Conservation (phyloP, 1,284 basidiomycete species). For the Trichosporon sp. region DNA sequence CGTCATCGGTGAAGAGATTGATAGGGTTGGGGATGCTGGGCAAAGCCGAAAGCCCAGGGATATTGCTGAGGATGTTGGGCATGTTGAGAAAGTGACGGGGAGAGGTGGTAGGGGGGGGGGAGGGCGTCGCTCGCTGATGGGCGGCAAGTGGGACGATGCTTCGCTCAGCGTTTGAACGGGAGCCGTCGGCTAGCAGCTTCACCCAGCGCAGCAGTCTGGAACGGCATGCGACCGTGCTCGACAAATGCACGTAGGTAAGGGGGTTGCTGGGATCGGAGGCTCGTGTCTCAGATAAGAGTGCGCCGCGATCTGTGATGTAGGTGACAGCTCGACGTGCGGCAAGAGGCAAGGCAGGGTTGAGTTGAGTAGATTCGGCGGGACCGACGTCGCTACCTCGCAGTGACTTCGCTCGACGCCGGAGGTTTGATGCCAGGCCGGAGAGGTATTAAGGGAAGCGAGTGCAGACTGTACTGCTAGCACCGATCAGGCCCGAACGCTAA, state of each 20-base stretch:
- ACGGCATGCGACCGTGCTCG: slow-evolving; percentile 1
- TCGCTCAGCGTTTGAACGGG: not conserved
- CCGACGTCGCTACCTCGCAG: not conserved
- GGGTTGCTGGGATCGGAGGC: not conserved
- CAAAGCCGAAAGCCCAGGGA: slow-evolving; percentile 23
- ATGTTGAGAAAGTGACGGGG: slow-evolving; percentile 14
- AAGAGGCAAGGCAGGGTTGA: not conserved
- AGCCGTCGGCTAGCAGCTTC: not conserved
- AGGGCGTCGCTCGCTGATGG: slow-evolving; percentile 1
- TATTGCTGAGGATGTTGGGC: slow-evolving; percentile 30
- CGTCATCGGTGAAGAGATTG: slow-evolving; percentile 25
- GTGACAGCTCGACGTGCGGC: not conserved
- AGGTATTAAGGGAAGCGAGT: not conserved
- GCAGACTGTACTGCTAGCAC: not conserved
- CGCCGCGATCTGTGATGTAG: not conserved
- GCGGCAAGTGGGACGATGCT: not conserved
- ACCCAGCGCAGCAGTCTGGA: not conserved
- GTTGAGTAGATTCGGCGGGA: not conserved
- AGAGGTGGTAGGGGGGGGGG: not conserved
- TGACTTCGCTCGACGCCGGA: not conserved
- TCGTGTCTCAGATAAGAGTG: not conserved
- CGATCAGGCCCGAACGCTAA: slow-evolving; percentile 2
- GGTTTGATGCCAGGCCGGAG: not conserved
- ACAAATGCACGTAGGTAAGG: not conserved
- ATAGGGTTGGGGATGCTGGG: slow-evolving; percentile 30